phyloP scores from a whole-genome alignment of 2,329 filamentous ascomycete genomes.

The Alternaria hordeiaustralica region DNA sequence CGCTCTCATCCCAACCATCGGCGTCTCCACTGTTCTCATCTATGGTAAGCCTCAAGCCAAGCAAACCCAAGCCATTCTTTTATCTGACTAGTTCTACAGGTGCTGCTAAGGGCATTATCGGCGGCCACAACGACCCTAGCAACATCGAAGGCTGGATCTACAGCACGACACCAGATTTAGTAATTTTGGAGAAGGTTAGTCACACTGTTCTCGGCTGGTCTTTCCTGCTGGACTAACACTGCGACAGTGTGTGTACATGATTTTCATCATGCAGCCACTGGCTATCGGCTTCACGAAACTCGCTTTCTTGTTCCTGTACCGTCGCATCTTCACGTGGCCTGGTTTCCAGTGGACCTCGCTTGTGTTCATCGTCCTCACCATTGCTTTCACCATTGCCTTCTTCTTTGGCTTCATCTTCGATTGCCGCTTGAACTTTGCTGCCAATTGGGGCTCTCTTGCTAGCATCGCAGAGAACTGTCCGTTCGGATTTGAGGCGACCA shows the following conservation, averaged over 20 bases:
- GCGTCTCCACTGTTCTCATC: slow-evolving; percentile 5
- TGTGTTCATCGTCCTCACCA: slow-evolving; percentile 1
- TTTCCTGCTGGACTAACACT: neutral
- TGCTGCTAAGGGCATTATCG: slow-evolving; percentile 7
- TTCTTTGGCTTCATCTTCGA: slow-evolving; percentile 13
- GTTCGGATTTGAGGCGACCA: slow-evolving; percentile 8
- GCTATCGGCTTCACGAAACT: slow-evolving; percentile 10
- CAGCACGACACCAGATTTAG: slow-evolving; percentile 3
- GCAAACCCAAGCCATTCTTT: neutral
- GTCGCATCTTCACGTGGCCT: slow-evolving; percentile 8
- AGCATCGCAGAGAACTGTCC: slow-evolving; percentile 9
- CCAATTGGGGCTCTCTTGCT: slow-evolving; percentile 10
- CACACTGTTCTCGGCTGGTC: neutral
- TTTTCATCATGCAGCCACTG: slow-evolving; percentile 12
- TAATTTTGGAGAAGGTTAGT: slow-evolving; percentile 8
- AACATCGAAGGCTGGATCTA: slow-evolving; percentile 8
- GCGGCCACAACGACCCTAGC: slow-evolving; percentile 3
- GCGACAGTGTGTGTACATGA: slow-evolving; percentile 7
- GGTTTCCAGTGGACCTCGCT: slow-evolving; percentile 5
- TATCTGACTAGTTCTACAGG: neutral
- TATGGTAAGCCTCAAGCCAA: slow-evolving; percentile 6
- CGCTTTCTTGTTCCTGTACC: slow-evolving; percentile 11
- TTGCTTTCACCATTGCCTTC: slow-evolving; percentile 5
- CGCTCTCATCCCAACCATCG: slow-evolving; percentile 9
- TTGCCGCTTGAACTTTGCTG: slow-evolving; percentile 8